Percentiles rank a stretch among this genome's conserved stretches.
Evolutionary conservation across 441 rosid genomes (phyloP).

Genomic region (Populus trichocarpa): DNA sequence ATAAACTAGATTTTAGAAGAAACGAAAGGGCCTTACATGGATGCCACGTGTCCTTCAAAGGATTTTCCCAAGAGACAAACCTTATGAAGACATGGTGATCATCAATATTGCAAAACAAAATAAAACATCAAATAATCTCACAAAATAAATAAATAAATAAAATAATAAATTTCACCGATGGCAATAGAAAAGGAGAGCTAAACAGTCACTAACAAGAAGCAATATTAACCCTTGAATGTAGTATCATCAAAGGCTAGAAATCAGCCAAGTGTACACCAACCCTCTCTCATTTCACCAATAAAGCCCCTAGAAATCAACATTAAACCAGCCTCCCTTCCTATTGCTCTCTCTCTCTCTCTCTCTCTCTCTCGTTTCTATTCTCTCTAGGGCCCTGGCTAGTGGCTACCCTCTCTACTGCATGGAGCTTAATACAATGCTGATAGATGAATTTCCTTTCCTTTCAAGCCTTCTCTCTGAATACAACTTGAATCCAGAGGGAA

Average conservation of each 20-base stretch:
- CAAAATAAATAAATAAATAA: not conserved
- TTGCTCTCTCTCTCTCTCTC: constrained; percentile 5
- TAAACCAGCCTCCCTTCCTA: constrained; percentile 32
- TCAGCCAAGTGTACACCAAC: constrained; percentile 24
- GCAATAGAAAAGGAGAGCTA: constrained; percentile 17
- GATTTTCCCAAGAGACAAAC: constrained; percentile 14
- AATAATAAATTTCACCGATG: not conserved
- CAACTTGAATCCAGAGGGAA: constrained; percentile 18
- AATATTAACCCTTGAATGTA: constrained; percentile 32
- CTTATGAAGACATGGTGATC: constrained; percentile 34
- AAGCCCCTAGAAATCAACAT: constrained; percentile 18
- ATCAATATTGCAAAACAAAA: not conserved
- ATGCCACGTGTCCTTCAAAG: constrained; percentile 13
- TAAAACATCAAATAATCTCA: not conserved
- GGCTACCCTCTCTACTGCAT: constrained; percentile 20
- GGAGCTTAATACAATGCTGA: constrained; percentile 39
- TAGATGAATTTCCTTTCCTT: constrained; percentile 40
- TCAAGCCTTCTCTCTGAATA: constrained; percentile 27
- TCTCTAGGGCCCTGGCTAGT: not conserved
- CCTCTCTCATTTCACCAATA: constrained; percentile 6
- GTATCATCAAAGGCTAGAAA: constrained; percentile 22
- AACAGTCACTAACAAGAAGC: constrained; percentile 26
- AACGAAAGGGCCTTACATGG: constrained; percentile 3
- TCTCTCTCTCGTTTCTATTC: not conserved
- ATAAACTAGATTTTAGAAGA: not conserved